Evolutionary conservation across 768 basidiomycete species (phyloP), one percentile per base, ranked within the genome.

Genomic region (Tricholoma furcatifolium): DNA sequence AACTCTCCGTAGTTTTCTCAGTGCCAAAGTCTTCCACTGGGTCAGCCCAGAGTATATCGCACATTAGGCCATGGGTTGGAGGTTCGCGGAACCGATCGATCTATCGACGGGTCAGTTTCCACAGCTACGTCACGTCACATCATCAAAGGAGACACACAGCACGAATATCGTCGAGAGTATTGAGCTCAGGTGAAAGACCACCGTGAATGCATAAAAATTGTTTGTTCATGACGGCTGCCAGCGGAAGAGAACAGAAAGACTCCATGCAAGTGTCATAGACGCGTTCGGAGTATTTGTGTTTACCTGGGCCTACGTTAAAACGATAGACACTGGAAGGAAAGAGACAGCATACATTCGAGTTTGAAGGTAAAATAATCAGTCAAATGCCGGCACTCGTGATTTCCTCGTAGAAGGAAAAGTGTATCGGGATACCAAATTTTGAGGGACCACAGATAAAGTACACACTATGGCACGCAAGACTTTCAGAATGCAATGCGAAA

Each of bases 401-500:
- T 99, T 44, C 97, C 97, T 45, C 97, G 91, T 32, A 99, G 81
- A 36, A 99, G 82, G 79, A 96, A 98, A 34, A 98, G 78, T 23
- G 95, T 97, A 61, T 95, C 86, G 47, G 97, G 97, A 70, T 98
- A 98, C 94, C 96, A 98, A 68, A 99, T 98, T 77, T 99, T 99
- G 69, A 99, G 79, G 2, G 93, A 83, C 95, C 95, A 99, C 24
- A 99, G 80, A 70, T 99, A 99, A 42, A 98, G 75, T 17, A 98
- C 96, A 67, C 96, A 98, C 95, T 98, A 68, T 64, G 63, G 23
- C 45, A 3, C 20, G 38, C n/a, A 6, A 7, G 31, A 54, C 50
- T 30, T 43, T 34, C 44, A 52, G 55, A 51, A 59, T 60, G 51
- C 17, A 47, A 49, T 24, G 31, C 11, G 27, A 27, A 27, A 27